A percentile compares a stretch with the other conserved stretches of the same genome.
Evolutionary conservation across 1,284 basidiomycete genomes (phyloP).

Genomic region (Ganoderma leucocontextum): DNA sequence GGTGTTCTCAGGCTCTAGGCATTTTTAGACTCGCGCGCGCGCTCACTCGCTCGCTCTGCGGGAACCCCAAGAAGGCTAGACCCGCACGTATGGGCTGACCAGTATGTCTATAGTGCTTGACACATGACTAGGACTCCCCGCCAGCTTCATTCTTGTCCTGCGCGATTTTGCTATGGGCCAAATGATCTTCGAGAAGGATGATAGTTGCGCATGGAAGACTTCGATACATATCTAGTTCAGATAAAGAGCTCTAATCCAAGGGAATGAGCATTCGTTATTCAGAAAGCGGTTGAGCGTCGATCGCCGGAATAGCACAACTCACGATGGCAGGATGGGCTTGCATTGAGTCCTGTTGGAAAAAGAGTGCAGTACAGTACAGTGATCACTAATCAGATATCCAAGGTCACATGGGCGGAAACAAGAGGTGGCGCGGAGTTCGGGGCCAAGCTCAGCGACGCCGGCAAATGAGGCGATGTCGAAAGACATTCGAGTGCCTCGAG

Average conservation of each 20-base stretch:
- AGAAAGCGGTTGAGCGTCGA: not conserved
- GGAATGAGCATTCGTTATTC: not conserved
- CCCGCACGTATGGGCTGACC: not conserved
- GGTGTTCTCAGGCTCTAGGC: not conserved
- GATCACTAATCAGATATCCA: not conserved
- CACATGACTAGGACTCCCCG: not conserved
- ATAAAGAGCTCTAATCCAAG: not conserved
- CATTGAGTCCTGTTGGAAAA: not conserved
- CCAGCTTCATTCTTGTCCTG: not conserved
- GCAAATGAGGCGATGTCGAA: not conserved
- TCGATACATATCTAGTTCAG: not conserved
- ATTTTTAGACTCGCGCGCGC: not conserved
- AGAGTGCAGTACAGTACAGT: not conserved
- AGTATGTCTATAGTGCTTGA: not conserved
- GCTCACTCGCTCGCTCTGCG: not conserved
- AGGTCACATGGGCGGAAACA: not conserved
- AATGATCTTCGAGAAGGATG: not conserved
- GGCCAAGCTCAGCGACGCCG: not conserved
- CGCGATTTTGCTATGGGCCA: not conserved
- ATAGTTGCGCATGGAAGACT: not conserved
- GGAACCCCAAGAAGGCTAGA: not conserved
- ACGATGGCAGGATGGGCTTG: not conserved
- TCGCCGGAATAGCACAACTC: not conserved
- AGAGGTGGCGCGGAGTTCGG: not conserved
- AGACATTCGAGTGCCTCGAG: constrained; percentile 15